Evolutionary conservation across 2,329 filamentous ascomycete species (phyloP), one percentile per base, ranked within the genome.

Genomic region (Colletotrichum gloeosporioides): DNA sequence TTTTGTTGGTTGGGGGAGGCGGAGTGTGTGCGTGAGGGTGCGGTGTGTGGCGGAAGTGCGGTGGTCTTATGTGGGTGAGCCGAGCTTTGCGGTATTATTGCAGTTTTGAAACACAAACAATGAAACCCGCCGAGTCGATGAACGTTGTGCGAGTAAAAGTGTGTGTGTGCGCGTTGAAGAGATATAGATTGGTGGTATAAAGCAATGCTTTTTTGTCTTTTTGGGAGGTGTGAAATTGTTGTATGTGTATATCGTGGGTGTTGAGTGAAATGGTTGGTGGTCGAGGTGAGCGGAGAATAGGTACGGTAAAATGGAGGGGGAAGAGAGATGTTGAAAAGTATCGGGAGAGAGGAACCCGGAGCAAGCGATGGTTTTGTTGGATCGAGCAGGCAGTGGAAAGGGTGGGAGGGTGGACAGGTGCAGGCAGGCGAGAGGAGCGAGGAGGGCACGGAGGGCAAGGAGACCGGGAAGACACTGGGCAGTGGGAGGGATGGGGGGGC

Each of bases 281-380:
- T 53, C 4, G 59, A 15, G 73, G 10, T 16, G 34, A 22, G 44
- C 44, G 44, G 49, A 53, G 39, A 61, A 66, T 71, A 66, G 55
- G 36, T 69, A 71, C 63, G 73, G 67, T n/a, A 73, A 73, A 55
- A 53, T 39, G 62, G 71, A 71, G 68, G 71, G 75, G 77, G 66
- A 61, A 72, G 65, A 63, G 62, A 74, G 69, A 29, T 71, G 71
- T 70, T 69, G 77, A 72, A 77, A 77, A 71, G 64, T 76, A 69
- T 65, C 70, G 73, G 69, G 29, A 57, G 55, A 62, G 55, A 77
- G 66, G 66, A 70, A 59, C 62, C 77, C 65, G 77, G 77, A 78
- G 49, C 65, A 71, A 66, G 75, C 66, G 73, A 67, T 77, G 77
- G 68, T 78, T 78, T 78, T 78, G 77, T 77, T 77, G 75, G 76